Base-by-base conservation (phyloP, 305 asterid species). In the Fraxinus baroniana region DNA sequence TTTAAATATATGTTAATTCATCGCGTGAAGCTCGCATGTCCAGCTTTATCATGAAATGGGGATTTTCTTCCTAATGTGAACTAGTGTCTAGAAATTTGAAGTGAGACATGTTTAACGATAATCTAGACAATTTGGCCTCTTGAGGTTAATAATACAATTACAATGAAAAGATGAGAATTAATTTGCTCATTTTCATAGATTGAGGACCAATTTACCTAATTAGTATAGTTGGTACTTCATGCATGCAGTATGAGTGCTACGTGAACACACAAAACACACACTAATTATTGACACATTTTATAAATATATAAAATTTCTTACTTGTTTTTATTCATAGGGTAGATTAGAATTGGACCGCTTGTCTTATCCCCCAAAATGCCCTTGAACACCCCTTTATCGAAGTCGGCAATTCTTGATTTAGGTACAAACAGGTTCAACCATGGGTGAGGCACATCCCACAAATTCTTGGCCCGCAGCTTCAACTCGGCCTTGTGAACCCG, bases 391-490 rank as follows among this genome's bases (percentile, higher is more conserved):
- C 97, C 97, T 81, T 41, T 37, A 78, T 92, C 94, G 74, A 94
- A 92, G 71, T 92, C 98, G 0, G 62, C 86, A 24, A 94, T 92
- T 85, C 91, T 89, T 75, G 98, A 94, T 78, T 90, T 90, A 1
- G 98, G 98, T 6, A 94, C 93, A 70, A 94, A 92, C 1, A 94
- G 83, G 81, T 94, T 94, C 4, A 94, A 89, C 98, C 97, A 94
- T 18, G 98, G 98, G 82, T 94, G 98, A 24, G 97, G 98, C 39
- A 93, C 98, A 37, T 92, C 97, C 98, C 98, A 93, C 17, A 93
- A 85, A 20, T 92, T 90, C 89, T 91, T 91, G 85, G 94, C 84
- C 81, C 94, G 88, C 26, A 91, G 92, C 68, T 90, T 92, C 85
- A 90, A 41, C 91, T 92, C 97, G 33, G 95, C 96, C 86, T 91